phyloP scores from a whole-genome alignment of 2,329 filamentous ascomycete species.

The Diaporthe longicolla region DNA sequence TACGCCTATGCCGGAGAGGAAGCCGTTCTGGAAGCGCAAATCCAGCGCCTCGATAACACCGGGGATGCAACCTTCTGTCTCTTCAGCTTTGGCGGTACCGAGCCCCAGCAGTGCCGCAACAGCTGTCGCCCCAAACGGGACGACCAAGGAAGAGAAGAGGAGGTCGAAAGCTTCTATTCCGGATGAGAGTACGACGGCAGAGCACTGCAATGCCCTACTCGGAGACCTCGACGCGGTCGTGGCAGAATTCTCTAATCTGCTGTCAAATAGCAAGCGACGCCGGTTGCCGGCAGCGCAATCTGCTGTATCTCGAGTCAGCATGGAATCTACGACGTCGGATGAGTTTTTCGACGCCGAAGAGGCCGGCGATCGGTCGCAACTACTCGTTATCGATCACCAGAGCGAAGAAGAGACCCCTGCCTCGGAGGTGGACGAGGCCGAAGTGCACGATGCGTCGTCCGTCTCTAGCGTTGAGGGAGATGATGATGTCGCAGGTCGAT shows the following conservation, averaged over 20 bases:
- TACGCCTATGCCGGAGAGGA: constrained; percentile 66
- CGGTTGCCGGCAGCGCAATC: constrained; percentile 70
- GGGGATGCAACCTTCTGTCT: constrained; percentile 55
- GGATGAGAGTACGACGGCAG: constrained; percentile 79
- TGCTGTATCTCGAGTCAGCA: constrained; percentile 71
- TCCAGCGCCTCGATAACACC: constrained; percentile 68
- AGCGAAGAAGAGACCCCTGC: constrained; percentile 75
- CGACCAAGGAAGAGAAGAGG: constrained; percentile 50
- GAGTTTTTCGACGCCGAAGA: constrained; percentile 96
- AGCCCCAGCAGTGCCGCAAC: constrained; percentile 55
- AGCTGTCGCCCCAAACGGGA: constrained; percentile 22
- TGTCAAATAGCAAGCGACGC: constrained; percentile 84
- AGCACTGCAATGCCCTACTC: constrained; percentile 86
- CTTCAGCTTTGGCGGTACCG: constrained; percentile 59
- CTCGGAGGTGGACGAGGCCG: constrained; percentile 69
- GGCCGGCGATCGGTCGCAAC: constrained; percentile 69
- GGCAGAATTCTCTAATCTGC: constrained; percentile 82
- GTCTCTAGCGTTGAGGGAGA: constrained; percentile 72
- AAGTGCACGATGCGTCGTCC: constrained; percentile 72
- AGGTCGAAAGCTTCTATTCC: constrained; percentile 57
- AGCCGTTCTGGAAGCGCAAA: constrained; percentile 94
- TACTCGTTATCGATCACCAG: constrained; percentile 80
- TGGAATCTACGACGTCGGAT: constrained; percentile 85
- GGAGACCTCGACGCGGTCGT: constrained; percentile 88
- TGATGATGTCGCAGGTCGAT: constrained; percentile 63